Percentiles rank a stretch among this genome's conserved stretches.
These are phyloP conservation scores for Trypanosomatidae sp. DNA, from an alignment of 208 protist genomes.

Conservation along the genomic window DNA sequence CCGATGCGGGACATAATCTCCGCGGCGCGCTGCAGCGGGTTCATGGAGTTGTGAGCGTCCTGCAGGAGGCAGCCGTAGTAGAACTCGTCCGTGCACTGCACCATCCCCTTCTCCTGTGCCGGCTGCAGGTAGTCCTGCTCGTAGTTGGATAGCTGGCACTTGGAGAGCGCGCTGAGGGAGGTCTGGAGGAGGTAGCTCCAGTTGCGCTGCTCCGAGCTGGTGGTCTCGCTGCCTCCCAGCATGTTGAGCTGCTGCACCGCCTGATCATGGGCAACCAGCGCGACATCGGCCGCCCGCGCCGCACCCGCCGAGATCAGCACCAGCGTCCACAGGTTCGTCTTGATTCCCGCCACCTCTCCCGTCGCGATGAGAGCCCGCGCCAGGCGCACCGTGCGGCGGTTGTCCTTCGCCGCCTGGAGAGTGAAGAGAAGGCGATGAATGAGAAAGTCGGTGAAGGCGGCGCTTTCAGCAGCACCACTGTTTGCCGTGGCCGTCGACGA, in stretches of 20 bases:
- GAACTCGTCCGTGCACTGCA: constrained; percentile 70
- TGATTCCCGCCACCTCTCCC: constrained; percentile 21
- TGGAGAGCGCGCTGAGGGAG: constrained; percentile 61
- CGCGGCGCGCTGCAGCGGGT: constrained; percentile 49
- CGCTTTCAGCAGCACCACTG: background rate
- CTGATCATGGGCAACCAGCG: too few species aligned
- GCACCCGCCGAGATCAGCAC: constrained; percentile 72
- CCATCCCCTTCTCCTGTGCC: constrained; percentile 26
- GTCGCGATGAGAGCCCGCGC: constrained; percentile 44
- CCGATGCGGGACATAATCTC: constrained; percentile 45
- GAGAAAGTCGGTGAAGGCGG: constrained; percentile 18
- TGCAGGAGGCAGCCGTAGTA: constrained; percentile 69
- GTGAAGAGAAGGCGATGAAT: constrained; percentile 54
- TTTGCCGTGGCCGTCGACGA: background rate
- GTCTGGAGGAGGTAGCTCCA: constrained; percentile 82
- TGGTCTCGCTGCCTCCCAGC: too few species aligned
- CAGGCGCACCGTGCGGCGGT: constrained; percentile 43
- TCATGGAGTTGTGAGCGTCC: constrained; percentile 70
- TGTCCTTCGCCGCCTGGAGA: constrained; percentile 50
- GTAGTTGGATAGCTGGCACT: constrained; percentile 65
- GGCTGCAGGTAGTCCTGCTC: constrained; percentile 59
- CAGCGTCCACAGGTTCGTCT: constrained; percentile 60
- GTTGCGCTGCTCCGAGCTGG: too few species aligned
- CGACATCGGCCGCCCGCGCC: constrained; percentile 53
- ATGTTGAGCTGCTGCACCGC: too few species aligned